Evolutionary conservation across 1,284 basidiomycete genomes (phyloP).

Genomic region (Phaffia rhodozyma): DNA sequence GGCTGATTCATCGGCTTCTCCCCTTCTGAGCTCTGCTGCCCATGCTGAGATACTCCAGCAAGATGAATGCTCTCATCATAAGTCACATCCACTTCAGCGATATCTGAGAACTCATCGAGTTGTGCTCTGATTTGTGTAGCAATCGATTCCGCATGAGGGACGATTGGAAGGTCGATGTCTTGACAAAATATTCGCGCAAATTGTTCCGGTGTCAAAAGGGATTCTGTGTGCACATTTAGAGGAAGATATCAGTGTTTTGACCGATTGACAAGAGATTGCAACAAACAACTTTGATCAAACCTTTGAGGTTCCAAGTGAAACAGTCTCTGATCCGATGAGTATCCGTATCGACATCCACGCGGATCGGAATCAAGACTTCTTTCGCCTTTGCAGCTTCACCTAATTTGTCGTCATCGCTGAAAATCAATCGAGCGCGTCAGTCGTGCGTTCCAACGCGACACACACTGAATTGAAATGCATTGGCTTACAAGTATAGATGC

Average conservation of each 20-base stretch:
- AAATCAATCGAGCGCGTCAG: not conserved
- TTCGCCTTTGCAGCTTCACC: conserved; percentile 51
- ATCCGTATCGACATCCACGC: conserved; percentile 87
- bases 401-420: conserved; percentile 43
- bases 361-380: conserved; percentile 73
- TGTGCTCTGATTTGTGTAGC: conserved; percentile 79
- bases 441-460: not conserved
- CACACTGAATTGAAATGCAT: not conserved
- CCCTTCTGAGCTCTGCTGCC: not conserved
- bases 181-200: conserved; percentile 79
- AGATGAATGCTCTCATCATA: conserved; percentile 25
- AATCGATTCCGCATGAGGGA: conserved; percentile 61
- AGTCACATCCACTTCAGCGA: conserved; percentile 51
- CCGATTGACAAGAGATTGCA: not conserved
- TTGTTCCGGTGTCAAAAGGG: conserved; percentile 61
- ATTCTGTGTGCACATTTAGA: conserved; percentile 30
- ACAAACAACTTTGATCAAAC: conserved; percentile 27
- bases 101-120: conserved; percentile 71
- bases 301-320: conserved; percentile 92
- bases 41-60: conserved; percentile 24
- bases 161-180: conserved; percentile 65
- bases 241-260: not conserved
- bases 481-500: conserved; percentile 56
- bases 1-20: conserved; percentile 16
- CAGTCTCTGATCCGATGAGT: conserved; percentile 83